A percentile compares a stretch with the other conserved stretches of the same genome.
These are phyloP conservation scores for Lonicera japonica DNA, from an alignment of 129 eudicot species.

Conservation along the genomic window DNA sequence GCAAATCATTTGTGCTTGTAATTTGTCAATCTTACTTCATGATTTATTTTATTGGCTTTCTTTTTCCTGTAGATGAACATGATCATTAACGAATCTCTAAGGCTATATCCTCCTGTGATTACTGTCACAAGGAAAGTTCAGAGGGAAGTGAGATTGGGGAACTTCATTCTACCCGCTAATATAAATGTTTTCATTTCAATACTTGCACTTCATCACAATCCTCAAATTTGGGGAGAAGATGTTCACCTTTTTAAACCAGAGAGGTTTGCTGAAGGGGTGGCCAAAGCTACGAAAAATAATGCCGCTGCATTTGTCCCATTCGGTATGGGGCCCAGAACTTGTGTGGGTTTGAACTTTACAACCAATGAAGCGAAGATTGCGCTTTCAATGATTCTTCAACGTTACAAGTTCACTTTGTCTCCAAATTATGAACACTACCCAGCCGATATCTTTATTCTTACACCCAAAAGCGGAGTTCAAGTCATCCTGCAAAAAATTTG, in stretches of 20 bases:
- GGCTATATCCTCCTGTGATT: conserved; percentile 52
- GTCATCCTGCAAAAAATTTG: conserved; percentile 27
- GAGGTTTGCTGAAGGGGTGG: conserved; percentile 52
- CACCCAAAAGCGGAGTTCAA: conserved; percentile 47
- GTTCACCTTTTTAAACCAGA: conserved; percentile 57
- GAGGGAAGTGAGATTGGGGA: conserved; percentile 31
- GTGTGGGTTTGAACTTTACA: conserved; percentile 46
- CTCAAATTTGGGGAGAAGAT: conserved; percentile 63
- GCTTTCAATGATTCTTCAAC: conserved; percentile 52
- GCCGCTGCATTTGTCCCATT: conserved; percentile 47
- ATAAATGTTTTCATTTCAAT: conserved; percentile 32
- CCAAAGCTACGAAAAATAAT: conserved; percentile 50
- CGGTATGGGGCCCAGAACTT: conserved; percentile 56
- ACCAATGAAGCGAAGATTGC: conserved; percentile 48
- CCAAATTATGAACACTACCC: conserved; percentile 52
- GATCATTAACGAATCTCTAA: conserved; percentile 61
- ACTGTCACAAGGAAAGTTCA: conserved; percentile 24
- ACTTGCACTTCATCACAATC: conserved; percentile 57
- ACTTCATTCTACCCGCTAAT: conserved; percentile 33
- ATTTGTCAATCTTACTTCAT: background rate
- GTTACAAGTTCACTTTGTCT: conserved; percentile 35
- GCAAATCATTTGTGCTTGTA: conserved; percentile 1
- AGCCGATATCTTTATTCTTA: conserved; percentile 27
- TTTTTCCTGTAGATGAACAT: conserved; percentile 42
- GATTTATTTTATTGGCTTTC: background rate